Percentiles rank a stretch among this genome's conserved stretches.
Conservation (phyloP, 257 asterid genomes). For the Ilex aquifolium region DNA sequence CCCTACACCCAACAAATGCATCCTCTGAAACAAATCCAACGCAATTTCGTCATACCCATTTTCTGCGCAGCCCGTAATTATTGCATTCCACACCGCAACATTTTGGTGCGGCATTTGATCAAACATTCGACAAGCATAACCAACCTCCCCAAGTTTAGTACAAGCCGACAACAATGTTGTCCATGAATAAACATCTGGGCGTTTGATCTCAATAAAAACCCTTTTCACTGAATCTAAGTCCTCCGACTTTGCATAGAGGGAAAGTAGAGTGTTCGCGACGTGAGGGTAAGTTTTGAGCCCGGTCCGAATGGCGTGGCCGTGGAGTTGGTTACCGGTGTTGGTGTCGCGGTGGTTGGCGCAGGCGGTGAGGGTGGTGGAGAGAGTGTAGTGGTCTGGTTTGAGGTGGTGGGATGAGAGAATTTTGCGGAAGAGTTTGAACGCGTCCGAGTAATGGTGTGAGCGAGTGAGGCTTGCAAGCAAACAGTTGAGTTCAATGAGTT, state of each 20-base stretch:
- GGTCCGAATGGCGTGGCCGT: slow-evolving; percentile 41
- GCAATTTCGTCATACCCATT: slow-evolving; percentile 41
- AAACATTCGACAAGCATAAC: slow-evolving; percentile 45
- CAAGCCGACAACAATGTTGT: slow-evolving; percentile 71
- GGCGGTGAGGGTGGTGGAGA: slow-evolving; percentile 67
- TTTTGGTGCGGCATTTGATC: slow-evolving; percentile 49
- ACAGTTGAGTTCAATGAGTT: slow-evolving; percentile 54
- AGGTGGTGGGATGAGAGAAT: slow-evolving; percentile 47
- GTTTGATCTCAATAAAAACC: slow-evolving; percentile 43
- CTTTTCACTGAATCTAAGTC: slow-evolving; percentile 48
- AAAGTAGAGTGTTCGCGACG: slow-evolving; percentile 61
- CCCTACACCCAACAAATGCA: slow-evolving; percentile 52
- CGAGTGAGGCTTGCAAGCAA: slow-evolving; percentile 38
- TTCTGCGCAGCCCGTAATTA: slow-evolving; percentile 74
- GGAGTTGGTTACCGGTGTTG: slow-evolving; percentile 56
- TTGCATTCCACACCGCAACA: slow-evolving; percentile 79
- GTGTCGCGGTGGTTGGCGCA: slow-evolving; percentile 38
- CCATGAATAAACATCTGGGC: slow-evolving; percentile 73
- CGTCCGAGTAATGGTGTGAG: slow-evolving; percentile 29
- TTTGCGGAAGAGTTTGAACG: slow-evolving; percentile 48
- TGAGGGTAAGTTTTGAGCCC: slow-evolving; percentile 49
- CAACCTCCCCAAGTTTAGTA: slow-evolving; percentile 60
- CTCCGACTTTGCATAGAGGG: slow-evolving; percentile 50
- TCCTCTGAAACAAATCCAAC: slow-evolving; percentile 38
- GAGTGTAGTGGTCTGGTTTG: slow-evolving; percentile 70